Evolutionary conservation across 805 yeast genomes (phyloP).

Genomic region (Candida insectalens): DNA sequence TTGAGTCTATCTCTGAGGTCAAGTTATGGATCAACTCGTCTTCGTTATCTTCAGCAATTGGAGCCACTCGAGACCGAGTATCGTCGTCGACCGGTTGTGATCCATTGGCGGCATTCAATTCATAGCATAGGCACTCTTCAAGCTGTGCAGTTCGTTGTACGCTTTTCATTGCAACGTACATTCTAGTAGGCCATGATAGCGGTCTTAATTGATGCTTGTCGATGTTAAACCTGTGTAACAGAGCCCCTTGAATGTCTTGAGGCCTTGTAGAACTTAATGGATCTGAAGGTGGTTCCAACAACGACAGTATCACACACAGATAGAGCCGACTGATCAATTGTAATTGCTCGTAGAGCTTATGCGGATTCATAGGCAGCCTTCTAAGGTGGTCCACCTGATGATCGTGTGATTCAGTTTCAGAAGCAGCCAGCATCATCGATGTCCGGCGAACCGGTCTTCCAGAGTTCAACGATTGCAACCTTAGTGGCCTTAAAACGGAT

Average conservation of each 20-base stretch:
- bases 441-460: slow-evolving; percentile 6
- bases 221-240: slow-evolving; percentile 9
- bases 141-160: slow-evolving; percentile 8
- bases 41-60: slow-evolving; percentile 14
- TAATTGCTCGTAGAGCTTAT: slow-evolving; percentile 9
- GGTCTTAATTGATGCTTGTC: background rate
- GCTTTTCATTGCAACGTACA: slow-evolving; percentile 8
- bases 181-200: slow-evolving; percentile 7
- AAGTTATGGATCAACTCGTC: slow-evolving; percentile 3
- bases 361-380: slow-evolving; percentile 10
- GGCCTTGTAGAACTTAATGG: background rate
- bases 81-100: slow-evolving; percentile 1
- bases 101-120: slow-evolving; percentile 7
- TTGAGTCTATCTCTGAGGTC: background rate
- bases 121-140: slow-evolving; percentile 7
- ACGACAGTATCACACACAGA: slow-evolving; percentile 15
- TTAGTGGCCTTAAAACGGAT: slow-evolving; percentile 13
- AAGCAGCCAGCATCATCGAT: background rate
- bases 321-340: slow-evolving; percentile 13
- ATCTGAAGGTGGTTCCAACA: slow-evolving; percentile 8
- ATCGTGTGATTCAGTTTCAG: slow-evolving; percentile 1
- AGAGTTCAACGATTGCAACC: slow-evolving; percentile 5
- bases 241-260: background rate
- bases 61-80: slow-evolving; percentile 3
- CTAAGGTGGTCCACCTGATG: background rate